Conservation (phyloP, 129 eudicot genomes). For the Deinandra increscens region DNA sequence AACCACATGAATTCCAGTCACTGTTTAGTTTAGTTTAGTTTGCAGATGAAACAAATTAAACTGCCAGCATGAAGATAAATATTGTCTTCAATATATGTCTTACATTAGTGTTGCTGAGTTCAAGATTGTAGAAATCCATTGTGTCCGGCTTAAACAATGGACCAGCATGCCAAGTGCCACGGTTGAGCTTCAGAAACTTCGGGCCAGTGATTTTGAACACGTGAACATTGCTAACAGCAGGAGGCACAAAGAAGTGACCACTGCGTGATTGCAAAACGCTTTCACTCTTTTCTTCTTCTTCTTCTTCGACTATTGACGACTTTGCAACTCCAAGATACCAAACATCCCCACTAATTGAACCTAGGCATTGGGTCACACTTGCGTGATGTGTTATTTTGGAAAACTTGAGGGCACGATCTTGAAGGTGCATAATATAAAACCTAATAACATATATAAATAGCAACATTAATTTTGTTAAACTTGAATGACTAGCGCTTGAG, state of each 20-base stretch:
- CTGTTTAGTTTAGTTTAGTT: not conserved
- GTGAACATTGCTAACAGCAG: constrained; percentile 57
- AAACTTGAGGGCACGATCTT: constrained; percentile 56
- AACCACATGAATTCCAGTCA: not conserved
- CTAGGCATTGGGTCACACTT: constrained; percentile 93
- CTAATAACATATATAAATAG: constrained; percentile 31
- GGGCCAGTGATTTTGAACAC: constrained; percentile 71
- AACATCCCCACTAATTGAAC: constrained; percentile 64
- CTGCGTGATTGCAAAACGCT: constrained; percentile 44
- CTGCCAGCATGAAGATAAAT: not conserved
- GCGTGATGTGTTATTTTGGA: constrained; percentile 84
- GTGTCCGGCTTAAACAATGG: constrained; percentile 56
- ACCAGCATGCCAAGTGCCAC: constrained; percentile 98
- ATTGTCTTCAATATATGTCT: constrained; percentile 16
- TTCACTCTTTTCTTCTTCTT: constrained; percentile 25
- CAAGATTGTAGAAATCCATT: constrained; percentile 91
- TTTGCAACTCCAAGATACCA: constrained; percentile 96
- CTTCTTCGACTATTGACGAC: constrained; percentile 59
- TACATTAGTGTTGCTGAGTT: constrained; percentile 87
- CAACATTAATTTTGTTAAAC: not conserved
- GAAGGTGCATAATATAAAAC: constrained; percentile 79
- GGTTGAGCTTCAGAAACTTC: constrained; percentile 75
- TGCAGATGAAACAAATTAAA: not conserved
- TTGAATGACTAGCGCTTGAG: not conserved
- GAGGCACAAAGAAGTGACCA: constrained; percentile 80